Evolutionary conservation across 2,329 filamentous ascomycete species (phyloP).

Genomic region (Balansia obtecta): DNA sequence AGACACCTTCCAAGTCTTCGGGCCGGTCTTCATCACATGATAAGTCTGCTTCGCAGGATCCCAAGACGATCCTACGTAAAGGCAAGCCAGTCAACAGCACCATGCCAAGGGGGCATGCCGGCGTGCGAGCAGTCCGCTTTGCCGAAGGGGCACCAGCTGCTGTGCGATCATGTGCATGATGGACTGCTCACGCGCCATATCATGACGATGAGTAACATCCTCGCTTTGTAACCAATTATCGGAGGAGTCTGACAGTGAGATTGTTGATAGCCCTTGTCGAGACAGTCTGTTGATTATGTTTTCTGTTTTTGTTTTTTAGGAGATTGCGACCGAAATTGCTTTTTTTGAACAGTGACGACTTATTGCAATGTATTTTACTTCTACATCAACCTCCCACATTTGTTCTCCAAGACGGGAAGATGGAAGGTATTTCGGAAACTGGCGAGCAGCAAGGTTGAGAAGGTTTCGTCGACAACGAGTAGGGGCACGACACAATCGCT

Average conservation of each 20-base stretch:
- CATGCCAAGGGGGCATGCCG: slow-evolving; percentile 24
- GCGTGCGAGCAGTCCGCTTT: slow-evolving; percentile 28
- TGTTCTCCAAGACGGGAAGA: background rate
- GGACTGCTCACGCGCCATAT: slow-evolving; percentile 6
- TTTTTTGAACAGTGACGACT: slow-evolving; percentile 1
- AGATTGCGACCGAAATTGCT: background rate
- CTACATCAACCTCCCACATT: background rate
- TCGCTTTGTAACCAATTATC: background rate
- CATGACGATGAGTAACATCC: background rate
- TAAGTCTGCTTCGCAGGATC: slow-evolving; percentile 25
- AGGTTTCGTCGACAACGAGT: slow-evolving; percentile 17
- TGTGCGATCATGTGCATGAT: slow-evolving; percentile 27
- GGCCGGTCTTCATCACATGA: slow-evolving; percentile 46
- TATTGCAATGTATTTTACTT: slow-evolving; percentile 5
- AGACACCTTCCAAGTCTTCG: slow-evolving; percentile 38
- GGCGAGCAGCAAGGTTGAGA: slow-evolving; percentile 6
- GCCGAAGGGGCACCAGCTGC: slow-evolving; percentile 26
- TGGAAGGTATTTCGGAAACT: background rate
- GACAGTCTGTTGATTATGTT: background rate
- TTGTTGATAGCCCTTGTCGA: background rate
- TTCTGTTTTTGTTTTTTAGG: background rate
- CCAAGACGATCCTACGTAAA: slow-evolving; percentile 32
- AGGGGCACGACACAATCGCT: slow-evolving; percentile 20
- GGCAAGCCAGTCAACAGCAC: slow-evolving; percentile 23
- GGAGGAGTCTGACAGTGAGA: too few relatives aligned